phyloP scores from a whole-genome alignment of 345 rosid genomes.

The Trapa bicornis region DNA sequence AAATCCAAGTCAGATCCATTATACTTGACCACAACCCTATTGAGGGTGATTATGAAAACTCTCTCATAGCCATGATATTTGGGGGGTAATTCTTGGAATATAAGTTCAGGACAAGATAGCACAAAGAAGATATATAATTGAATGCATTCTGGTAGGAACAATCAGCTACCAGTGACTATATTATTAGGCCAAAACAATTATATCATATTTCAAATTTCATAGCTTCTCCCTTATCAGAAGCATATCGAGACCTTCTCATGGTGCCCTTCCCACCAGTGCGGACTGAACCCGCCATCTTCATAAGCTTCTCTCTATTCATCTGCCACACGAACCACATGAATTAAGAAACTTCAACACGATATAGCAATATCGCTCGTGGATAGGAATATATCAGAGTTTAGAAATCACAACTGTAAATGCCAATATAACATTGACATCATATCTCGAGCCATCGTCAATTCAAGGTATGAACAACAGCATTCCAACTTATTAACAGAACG shows the following conservation, averaged over 20 bases:
- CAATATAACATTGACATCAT: too few species aligned
- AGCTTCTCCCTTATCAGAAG: not conserved
- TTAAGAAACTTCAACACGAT: not conserved
- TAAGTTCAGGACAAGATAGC: too few species aligned
- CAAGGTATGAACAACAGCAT: not conserved
- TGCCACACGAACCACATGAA: constrained; percentile 11
- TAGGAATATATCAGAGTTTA: not conserved
- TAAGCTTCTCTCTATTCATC: constrained; percentile 86
- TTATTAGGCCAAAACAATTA: not conserved
- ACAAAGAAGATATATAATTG: too few species aligned
- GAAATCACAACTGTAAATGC: too few species aligned
- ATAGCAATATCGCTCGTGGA: not conserved
- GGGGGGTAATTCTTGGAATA: too few species aligned
- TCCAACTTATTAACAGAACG: not conserved
- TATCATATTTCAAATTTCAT: not conserved
- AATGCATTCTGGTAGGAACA: too few species aligned
- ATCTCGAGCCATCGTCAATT: not conserved
- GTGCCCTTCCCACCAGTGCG: constrained; percentile 99
- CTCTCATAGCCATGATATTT: too few species aligned
- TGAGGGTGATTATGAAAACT: too few species aligned
- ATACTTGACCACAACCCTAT: too few species aligned
- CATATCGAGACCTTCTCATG: constrained; percentile 47
- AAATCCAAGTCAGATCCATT: too few species aligned
- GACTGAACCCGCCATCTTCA: constrained; percentile 88
- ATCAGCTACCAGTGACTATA: too few species aligned